Evolutionary conservation across 768 basidiomycete genomes (phyloP), one percentile per base, ranked within the genome.

Genomic region (Termitomyces sp.): DNA sequence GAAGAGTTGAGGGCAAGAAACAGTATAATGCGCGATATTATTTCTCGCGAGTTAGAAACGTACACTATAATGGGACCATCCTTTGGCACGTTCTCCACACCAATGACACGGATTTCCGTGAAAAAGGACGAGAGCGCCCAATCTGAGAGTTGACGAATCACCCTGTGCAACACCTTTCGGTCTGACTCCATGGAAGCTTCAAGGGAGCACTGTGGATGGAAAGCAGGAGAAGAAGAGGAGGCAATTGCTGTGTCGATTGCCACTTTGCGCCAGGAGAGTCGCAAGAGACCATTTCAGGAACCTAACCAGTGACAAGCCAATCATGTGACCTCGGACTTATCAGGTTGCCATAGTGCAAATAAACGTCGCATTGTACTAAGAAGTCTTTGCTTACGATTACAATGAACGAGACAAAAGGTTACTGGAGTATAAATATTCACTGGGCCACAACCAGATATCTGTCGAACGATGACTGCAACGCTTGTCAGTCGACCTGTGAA

Each of bases 41-140:
- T 22, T 24, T 42, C 20, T 42, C 33, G 56, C 24, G 30, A 55
- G 48, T 24, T 45, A n/a, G 2, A 27, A 45, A 84, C 89, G 71
- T 76, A 95, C 93, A 95, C 87, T 65, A 98, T 91, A 65, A 97
- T 86, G n/a, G 95, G 94, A 1, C 94, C 95, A 61, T 88, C 80
- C 66, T 70, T 73, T 3, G 96, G 95, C 15, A 98, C 92, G 70
- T 95, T 88, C 72, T 96, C 93, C 44, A 81, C 85, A 51, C 92
- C 93, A 61, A 96, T 82, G 59, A 97, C 85, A 66, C 85, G 87
- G 50, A 97, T 82, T 71, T 93, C 89, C 0, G 84, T 84, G 79
- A 96, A 98, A 79, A 98, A 98, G 6, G 91, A 88, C 69, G 83
- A 79, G 12, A 93, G 81, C 2, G 93, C 89, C 73, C 85, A 83